Evolutionary conservation across 805 yeast species (phyloP).

Genomic region (Pichia sporocuriosa): DNA sequence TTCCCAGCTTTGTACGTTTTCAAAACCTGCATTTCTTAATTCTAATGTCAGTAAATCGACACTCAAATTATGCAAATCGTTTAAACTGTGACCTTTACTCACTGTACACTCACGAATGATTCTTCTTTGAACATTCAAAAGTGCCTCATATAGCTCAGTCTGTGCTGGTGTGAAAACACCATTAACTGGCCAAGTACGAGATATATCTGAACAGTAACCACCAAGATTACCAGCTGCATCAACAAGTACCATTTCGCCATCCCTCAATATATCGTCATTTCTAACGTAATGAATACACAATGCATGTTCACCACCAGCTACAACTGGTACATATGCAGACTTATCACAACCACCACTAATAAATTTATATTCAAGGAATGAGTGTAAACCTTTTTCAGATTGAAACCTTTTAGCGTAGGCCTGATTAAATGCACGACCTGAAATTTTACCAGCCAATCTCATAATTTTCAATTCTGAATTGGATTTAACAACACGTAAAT

Average conservation of each 20-base stretch:
- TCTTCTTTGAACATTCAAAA: constrained; percentile 69
- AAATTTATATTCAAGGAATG: constrained; percentile 77
- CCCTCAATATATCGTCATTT: constrained; percentile 73
- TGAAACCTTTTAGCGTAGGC: constrained; percentile 65
- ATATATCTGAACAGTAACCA: constrained; percentile 92
- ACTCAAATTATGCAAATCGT: constrained; percentile 71
- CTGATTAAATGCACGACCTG: constrained; percentile 75
- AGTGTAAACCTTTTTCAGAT: constrained; percentile 72
- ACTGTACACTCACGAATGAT: constrained; percentile 69
- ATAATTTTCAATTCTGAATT: constrained; percentile 68
- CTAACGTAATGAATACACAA: constrained; percentile 89
- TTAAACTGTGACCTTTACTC: constrained; percentile 45
- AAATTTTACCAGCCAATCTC: constrained; percentile 77
- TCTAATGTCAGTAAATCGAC: constrained; percentile 54
- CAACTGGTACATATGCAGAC: constrained; percentile 91
- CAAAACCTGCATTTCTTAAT: constrained; percentile 66
- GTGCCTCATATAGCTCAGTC: constrained; percentile 81
- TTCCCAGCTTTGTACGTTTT: constrained; percentile 43
- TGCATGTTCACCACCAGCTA: constrained; percentile 89
- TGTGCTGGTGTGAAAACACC: constrained; percentile 74
- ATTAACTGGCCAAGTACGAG: constrained; percentile 91
- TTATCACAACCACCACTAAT: constrained; percentile 83
- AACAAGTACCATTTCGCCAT: constrained; percentile 73
- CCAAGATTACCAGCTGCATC: constrained; percentile 95
- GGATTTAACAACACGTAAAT: constrained; percentile 65